phyloP scores from a whole-genome alignment of 108 stramenopile species.

The Aureococcus anophagefferens region DNA sequence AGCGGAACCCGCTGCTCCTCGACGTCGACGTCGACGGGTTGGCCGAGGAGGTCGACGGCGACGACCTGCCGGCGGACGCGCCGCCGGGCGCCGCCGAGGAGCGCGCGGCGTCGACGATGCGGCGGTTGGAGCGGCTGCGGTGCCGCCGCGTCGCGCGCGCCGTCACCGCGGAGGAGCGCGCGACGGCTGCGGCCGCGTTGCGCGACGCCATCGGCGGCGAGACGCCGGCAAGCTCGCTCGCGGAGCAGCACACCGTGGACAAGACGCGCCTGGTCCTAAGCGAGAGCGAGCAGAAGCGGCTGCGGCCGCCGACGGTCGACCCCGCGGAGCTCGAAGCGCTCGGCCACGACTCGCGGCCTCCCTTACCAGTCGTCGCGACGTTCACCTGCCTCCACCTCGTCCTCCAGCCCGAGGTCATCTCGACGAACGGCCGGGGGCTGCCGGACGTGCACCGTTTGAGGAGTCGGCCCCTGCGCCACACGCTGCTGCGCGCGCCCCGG shows the following conservation, averaged over 20 bases:
- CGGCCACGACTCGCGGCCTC: not conserved
- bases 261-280: not conserved
- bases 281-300: not conserved
- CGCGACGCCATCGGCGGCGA: not conserved
- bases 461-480: not conserved
- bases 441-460: not conserved
- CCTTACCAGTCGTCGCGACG: not conserved
- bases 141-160: not conserved
- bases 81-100: not conserved
- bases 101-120: not conserved
- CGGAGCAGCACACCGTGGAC: too few relatives aligned
- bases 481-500: not conserved
- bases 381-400: not conserved
- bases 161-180: not conserved
- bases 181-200: not conserved
- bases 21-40: not conserved
- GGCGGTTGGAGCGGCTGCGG: not conserved
- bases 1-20: not conserved
- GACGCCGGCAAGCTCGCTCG: too few relatives aligned
- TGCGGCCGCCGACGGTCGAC: not conserved
- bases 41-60: not conserved
- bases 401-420: not conserved
- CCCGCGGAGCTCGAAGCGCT: not conserved
- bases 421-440: not conserved
- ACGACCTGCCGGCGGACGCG: not conserved